Percentiles rank a stretch among this genome's conserved stretches.
Evolutionary conservation across 805 yeast genomes (phyloP).

Genomic region (Kodamaea laetipori): DNA sequence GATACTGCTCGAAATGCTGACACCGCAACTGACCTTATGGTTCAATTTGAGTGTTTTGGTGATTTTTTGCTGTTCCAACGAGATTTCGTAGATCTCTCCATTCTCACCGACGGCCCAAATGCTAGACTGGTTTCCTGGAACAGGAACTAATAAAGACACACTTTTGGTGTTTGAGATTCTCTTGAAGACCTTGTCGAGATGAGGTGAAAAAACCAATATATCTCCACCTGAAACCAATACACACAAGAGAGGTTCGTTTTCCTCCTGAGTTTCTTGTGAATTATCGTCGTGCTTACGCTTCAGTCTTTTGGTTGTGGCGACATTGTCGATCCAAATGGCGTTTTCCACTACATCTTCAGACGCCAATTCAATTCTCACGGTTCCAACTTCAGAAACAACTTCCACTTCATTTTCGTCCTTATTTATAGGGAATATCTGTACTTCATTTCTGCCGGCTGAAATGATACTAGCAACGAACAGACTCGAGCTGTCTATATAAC

Average conservation of each 20-base stretch:
- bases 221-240: slow-evolving; percentile 34
- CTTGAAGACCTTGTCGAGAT: slow-evolving; percentile 37
- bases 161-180: slow-evolving; percentile 31
- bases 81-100: slow-evolving; percentile 21
- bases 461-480: slow-evolving; percentile 40
- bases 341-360: slow-evolving; percentile 38
- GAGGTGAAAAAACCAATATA: slow-evolving; percentile 47
- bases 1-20: slow-evolving; percentile 10
- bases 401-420: slow-evolving; percentile 15
- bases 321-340: slow-evolving; percentile 37
- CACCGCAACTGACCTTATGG: slow-evolving; percentile 20
- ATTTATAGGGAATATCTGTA: slow-evolving; percentile 39
- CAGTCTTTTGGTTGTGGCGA: slow-evolving; percentile 2
- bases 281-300: slow-evolving; percentile 8
- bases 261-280: neutral
- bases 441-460: slow-evolving; percentile 48
- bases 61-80: slow-evolving; percentile 30
- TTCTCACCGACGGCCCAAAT: slow-evolving; percentile 28
- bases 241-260: slow-evolving; percentile 1
- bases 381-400: slow-evolving; percentile 10
- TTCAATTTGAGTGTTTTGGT: slow-evolving; percentile 22
- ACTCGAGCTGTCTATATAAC: slow-evolving; percentile 30
- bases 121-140: slow-evolving; percentile 12
- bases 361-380: slow-evolving; percentile 40
- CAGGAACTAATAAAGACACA: neutral